These are phyloP conservation scores for Pseudotsuga menziesii DNA, from an alignment of 75 land plant genomes.

Conservation along the genomic window DNA sequence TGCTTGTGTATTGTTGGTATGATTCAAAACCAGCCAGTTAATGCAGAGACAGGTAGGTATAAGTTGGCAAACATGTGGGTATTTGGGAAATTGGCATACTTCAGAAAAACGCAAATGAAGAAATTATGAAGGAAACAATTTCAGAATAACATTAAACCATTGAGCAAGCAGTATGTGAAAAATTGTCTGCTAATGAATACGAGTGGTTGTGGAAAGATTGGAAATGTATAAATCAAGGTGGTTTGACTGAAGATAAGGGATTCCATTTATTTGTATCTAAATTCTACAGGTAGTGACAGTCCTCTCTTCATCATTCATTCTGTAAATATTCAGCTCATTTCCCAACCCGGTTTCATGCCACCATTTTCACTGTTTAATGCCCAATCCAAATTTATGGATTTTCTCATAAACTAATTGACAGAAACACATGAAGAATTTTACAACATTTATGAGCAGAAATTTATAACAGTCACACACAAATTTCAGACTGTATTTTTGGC, in stretches of 20 bases:
- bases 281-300: not conserved
- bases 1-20: not conserved
- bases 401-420: too few species aligned
- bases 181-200: not conserved
- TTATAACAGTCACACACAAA: too few species aligned
- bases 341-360: too few species aligned
- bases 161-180: not conserved
- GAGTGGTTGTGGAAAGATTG: not conserved
- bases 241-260: not conserved
- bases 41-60: not conserved
- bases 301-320: not conserved
- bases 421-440: too few species aligned
- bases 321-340: too few species aligned
- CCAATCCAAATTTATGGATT: too few species aligned
- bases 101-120: not conserved
- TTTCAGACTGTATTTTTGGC: too few species aligned
- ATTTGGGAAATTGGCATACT: not conserved
- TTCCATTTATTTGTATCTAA: not conserved
- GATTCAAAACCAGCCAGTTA: not conserved
- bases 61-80: not conserved
- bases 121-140: not conserved
- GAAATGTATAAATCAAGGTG: not conserved
- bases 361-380: too few species aligned
- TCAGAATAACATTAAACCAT: not conserved
- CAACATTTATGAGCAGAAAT: too few species aligned